Conservation (phyloP, 345 rosid genomes). For the Excoecaria agallocha region DNA sequence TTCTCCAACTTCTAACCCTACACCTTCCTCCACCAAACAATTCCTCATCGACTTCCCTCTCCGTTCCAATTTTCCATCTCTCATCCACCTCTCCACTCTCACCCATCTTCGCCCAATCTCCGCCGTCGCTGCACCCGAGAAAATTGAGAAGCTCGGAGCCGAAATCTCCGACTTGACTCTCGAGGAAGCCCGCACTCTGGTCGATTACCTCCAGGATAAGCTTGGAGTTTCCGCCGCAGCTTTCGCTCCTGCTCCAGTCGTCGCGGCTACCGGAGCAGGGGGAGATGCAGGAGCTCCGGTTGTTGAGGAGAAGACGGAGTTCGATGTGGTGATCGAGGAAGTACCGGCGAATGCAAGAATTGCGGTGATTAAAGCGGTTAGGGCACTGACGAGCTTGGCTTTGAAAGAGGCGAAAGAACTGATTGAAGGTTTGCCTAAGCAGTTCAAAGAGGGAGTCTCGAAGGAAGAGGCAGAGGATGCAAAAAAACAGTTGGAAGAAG, state of each 20-base stretch:
- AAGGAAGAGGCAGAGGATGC: constrained; percentile 90
- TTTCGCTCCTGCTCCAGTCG: constrained; percentile 53
- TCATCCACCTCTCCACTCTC: constrained; percentile 25
- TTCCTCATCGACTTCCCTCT: constrained; percentile 40
- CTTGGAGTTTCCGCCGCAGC: constrained; percentile 81
- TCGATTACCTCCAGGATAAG: constrained; percentile 79
- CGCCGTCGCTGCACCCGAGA: constrained; percentile 72
- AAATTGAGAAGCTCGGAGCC: constrained; percentile 60
- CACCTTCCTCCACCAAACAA: constrained; percentile 21
- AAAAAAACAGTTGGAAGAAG: constrained; percentile 82
- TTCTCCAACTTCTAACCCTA: constrained; percentile 30
- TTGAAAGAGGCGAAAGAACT: constrained; percentile 88
- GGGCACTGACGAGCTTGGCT: constrained; percentile 71
- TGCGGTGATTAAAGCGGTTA: constrained; percentile 74
- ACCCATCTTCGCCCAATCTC: constrained; percentile 49
- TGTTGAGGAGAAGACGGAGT: constrained; percentile 74
- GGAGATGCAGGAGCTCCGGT: constrained; percentile 37
- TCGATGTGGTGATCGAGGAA: constrained; percentile 73
- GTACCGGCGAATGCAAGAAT: constrained; percentile 75
- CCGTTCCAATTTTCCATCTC: constrained; percentile 27
- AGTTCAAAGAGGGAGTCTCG: constrained; percentile 65
- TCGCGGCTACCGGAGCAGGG: constrained; percentile 34
- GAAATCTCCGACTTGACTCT: constrained; percentile 67
- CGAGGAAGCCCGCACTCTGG: constrained; percentile 68
- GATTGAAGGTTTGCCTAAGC: constrained; percentile 84